Conservation (phyloP, 768 basidiomycete species). For the Podaxis sp. region DNA sequence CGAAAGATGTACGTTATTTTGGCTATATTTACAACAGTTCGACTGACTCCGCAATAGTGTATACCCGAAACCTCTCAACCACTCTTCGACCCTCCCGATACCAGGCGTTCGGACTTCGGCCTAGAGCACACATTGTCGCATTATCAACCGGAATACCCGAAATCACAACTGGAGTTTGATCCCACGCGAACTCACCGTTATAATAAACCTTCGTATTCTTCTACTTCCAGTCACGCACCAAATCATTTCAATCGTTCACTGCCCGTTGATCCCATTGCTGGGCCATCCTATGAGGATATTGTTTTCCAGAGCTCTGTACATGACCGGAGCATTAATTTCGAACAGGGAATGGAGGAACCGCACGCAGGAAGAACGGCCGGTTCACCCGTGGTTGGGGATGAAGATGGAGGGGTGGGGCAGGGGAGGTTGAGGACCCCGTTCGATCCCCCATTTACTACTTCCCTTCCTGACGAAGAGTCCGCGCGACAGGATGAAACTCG, state of each 20-base stretch:
- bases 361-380: background rate
- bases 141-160: background rate
- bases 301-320: slow-evolving; percentile 4
- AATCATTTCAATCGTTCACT: slow-evolving; percentile 9
- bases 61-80: slow-evolving; percentile 6
- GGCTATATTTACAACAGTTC: background rate
- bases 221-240: slow-evolving; percentile 9
- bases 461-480: background rate
- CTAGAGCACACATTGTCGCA: background rate
- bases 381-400: background rate
- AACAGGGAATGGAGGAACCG: background rate
- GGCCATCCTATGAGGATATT: slow-evolving; percentile 44
- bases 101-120: background rate
- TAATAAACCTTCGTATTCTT: slow-evolving; percentile 12
- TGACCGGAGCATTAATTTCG: slow-evolving; percentile 6
- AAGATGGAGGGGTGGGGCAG: slow-evolving; percentile 14
- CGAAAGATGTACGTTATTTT: slow-evolving; percentile 53
- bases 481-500: background rate
- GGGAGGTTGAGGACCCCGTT: slow-evolving; percentile 11
- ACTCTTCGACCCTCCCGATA: background rate
- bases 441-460: slow-evolving; percentile 7
- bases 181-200: slow-evolving; percentile 12
- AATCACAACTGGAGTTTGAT: slow-evolving; percentile 5
- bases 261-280: slow-evolving; percentile 34
- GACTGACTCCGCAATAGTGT: background rate